These are phyloP conservation scores for Fomitopsis palustris DNA, from an alignment of 1,284 basidiomycete species.

Conservation along the genomic window DNA sequence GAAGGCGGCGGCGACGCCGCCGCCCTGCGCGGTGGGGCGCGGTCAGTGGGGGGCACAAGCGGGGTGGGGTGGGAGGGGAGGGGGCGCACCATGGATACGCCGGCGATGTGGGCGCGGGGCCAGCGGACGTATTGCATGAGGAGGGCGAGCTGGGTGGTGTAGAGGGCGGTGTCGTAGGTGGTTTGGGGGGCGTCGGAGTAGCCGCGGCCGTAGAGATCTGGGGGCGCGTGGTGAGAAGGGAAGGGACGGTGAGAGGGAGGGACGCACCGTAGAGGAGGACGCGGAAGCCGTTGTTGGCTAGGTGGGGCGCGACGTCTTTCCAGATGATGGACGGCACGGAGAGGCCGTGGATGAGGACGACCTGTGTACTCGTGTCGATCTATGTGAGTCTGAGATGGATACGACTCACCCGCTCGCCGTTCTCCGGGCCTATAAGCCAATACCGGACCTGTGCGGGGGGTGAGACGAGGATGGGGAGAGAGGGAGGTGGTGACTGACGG, in stretches of 20 bases:
- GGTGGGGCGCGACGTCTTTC: conserved; percentile 63
- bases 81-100: conserved; percentile 64
- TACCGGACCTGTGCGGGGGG: conserved; percentile 54
- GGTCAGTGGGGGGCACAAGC: not conserved
- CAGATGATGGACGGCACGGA: conserved; percentile 73
- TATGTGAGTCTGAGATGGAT: not conserved
- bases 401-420: not conserved
- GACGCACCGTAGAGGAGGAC: conserved; percentile 67
- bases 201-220: conserved; percentile 77
- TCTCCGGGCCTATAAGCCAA: conserved; percentile 57
- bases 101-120: conserved; percentile 59
- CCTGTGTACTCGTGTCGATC: conserved; percentile 33
- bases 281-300: conserved; percentile 63
- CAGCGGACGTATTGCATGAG: conserved; percentile 75
- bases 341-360: conserved; percentile 76
- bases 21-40: conserved; percentile 50
- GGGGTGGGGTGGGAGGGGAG: not conserved
- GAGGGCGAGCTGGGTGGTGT: conserved; percentile 74
- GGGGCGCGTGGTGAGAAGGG: conserved; percentile 6
- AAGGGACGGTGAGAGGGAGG: not conserved
- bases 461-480: conserved; percentile 10
- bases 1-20: conserved; percentile 68
- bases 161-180: conserved; percentile 58
- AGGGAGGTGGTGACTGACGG: conserved; percentile 29
- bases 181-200: conserved; percentile 74